These are phyloP conservation scores for Plasmodium vivax DNA, from an alignment of 169 alveolate genomes.

Conservation along the genomic window DNA sequence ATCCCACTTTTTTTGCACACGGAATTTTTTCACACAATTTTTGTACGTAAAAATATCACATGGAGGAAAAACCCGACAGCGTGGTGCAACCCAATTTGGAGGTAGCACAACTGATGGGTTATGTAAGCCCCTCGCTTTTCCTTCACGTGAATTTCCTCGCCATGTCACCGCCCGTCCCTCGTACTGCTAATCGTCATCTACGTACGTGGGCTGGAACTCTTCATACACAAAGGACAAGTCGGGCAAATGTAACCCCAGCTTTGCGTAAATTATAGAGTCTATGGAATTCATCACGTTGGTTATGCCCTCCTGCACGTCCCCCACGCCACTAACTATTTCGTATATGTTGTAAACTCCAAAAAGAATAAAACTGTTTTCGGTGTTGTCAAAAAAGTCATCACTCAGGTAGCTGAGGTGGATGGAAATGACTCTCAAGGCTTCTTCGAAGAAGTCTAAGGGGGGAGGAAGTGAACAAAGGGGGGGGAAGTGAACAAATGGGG, in stretches of 20 bases:
- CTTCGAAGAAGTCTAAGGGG: conserved; percentile 61
- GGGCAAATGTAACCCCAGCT: conserved; percentile 71
- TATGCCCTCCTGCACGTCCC: background rate
- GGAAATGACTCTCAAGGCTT: conserved; percentile 35
- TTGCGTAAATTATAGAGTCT: conserved; percentile 48
- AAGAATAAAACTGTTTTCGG: conserved; percentile 69
- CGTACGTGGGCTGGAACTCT: conserved; percentile 76
- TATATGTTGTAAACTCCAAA: conserved; percentile 71
- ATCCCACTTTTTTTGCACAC: background rate
- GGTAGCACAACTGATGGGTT: background rate
- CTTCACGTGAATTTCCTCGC: background rate
- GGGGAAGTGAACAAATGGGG: background rate
- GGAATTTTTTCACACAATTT: background rate
- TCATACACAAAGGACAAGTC: conserved; percentile 68
- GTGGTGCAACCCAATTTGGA: background rate
- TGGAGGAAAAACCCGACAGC: background rate
- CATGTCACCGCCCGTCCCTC: background rate
- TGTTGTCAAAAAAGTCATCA: conserved; percentile 74
- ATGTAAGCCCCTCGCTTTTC: background rate
- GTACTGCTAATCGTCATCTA: conserved; percentile 28
- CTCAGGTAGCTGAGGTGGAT: conserved; percentile 45
- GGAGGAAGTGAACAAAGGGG: background rate
- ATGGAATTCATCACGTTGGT: conserved; percentile 26
- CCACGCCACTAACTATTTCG: conserved; percentile 56
- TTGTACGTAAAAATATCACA: background rate